These are phyloP conservation scores for Lactarius quietus DNA, from an alignment of 768 basidiomycete species.

Conservation along the genomic window DNA sequence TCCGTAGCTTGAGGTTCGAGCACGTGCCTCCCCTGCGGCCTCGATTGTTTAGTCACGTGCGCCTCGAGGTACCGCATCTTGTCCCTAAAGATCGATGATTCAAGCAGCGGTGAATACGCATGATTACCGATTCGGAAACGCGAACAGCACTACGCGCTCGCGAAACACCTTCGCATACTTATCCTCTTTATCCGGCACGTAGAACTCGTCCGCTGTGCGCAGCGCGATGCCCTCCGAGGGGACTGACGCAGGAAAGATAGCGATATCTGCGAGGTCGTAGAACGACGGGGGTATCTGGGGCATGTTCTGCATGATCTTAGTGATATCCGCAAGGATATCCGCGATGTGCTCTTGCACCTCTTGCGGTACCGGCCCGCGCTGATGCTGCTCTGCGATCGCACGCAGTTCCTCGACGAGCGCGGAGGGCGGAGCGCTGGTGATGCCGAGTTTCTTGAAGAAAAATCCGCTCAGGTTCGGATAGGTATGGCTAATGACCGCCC, in stretches of 20 bases:
- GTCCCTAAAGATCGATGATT: constrained; percentile 18
- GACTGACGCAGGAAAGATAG: constrained; percentile 21
- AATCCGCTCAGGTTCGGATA: constrained; percentile 23
- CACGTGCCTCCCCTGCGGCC: constrained; percentile 12
- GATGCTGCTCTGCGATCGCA: constrained; percentile 6
- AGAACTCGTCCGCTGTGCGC: constrained; percentile 22
- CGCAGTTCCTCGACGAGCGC: constrained; percentile 26
- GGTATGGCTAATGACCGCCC: constrained; percentile 16
- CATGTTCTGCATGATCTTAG: background rate
- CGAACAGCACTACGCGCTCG: constrained; percentile 18
- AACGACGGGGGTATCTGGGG: constrained; percentile 7
- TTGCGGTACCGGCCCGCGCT: background rate
- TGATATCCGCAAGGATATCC: constrained; percentile 26
- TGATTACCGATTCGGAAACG: constrained; percentile 11
- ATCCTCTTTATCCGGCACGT: constrained; percentile 26
- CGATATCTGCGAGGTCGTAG: background rate
- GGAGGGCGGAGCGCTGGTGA: constrained; percentile 19
- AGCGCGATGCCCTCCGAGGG: constrained; percentile 5
- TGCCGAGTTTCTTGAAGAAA: constrained; percentile 24
- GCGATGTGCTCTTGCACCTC: constrained; percentile 5
- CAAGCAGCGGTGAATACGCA: constrained; percentile 18
- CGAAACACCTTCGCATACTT: constrained; percentile 22
- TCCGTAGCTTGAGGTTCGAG: constrained; percentile 11
- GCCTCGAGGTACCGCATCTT: constrained; percentile 15
- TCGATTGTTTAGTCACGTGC: constrained; percentile 11